Evolutionary conservation across 2,329 filamentous ascomycete genomes (phyloP).

Genomic region (Scedosporium minutisporum): DNA sequence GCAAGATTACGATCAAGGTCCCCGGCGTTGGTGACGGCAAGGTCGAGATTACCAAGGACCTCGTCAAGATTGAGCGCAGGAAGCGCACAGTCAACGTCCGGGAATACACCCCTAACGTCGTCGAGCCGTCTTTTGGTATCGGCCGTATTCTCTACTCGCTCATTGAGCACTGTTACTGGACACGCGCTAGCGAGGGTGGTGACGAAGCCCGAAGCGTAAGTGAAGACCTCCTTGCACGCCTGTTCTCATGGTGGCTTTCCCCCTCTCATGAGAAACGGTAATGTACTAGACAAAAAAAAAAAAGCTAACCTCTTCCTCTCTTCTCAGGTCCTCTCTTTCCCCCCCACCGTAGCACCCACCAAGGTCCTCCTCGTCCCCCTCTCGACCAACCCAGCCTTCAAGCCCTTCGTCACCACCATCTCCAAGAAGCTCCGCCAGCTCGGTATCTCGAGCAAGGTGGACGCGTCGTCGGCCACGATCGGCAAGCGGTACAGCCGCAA

Average conservation of each 20-base stretch:
- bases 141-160: conserved; percentile 81
- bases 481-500: conserved; percentile 84
- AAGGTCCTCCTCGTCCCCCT: conserved; percentile 81
- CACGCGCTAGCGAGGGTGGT: conserved; percentile 51
- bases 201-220: conserved; percentile 76
- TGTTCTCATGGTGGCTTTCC: too few relatives aligned
- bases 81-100: conserved; percentile 74
- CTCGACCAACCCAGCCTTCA: conserved; percentile 64
- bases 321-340: conserved; percentile 30
- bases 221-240: conserved; percentile 15
- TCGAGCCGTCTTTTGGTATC: conserved; percentile 90
- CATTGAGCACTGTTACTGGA: conserved; percentile 95
- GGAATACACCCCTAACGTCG: conserved; percentile 87
- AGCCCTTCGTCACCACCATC: conserved; percentile 56
- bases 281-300: conserved; percentile 27
- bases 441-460: conserved; percentile 67
- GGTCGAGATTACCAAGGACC: conserved; percentile 69
- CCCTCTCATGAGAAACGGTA: neutral
- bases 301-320: neutral
- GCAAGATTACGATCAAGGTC: conserved; percentile 70
- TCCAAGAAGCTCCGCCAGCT: conserved; percentile 60
- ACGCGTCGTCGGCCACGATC: conserved; percentile 75
- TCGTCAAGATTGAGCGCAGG: conserved; percentile 74
- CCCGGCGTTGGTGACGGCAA: conserved; percentile 57
- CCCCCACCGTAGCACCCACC: conserved; percentile 61